These are phyloP conservation scores for Cymodocea nodosa DNA, from an alignment of 116 monocot genomes.

Conservation along the genomic window DNA sequence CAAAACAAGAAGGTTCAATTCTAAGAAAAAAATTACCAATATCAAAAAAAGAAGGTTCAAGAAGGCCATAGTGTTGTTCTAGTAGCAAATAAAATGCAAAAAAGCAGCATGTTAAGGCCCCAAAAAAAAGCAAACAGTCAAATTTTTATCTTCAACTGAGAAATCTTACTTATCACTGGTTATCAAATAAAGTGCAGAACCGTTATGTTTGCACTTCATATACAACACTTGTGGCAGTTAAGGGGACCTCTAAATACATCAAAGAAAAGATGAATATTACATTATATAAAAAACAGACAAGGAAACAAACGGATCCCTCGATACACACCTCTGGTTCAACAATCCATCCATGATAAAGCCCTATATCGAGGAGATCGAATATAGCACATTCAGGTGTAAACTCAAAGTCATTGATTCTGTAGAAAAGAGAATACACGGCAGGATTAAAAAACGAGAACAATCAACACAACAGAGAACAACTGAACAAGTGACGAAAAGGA, in stretches of 20 bases:
- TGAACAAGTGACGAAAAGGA: neutral
- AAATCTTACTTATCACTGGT: too few species aligned
- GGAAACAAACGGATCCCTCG: neutral
- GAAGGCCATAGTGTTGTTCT: too few species aligned
- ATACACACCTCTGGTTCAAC: constrained; percentile 74
- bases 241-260: neutral
- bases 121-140: too few species aligned
- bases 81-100: too few species aligned
- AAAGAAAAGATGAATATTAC: neutral
- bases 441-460: neutral
- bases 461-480: neutral
- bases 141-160: too few species aligned
- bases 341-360: constrained; percentile 89
- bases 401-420: constrained; percentile 82
- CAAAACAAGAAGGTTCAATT: too few species aligned
- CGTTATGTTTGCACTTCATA: too few species aligned
- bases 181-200: too few species aligned
- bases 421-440: neutral
- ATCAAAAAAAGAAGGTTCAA: too few species aligned
- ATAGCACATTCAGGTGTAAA: constrained; percentile 82
- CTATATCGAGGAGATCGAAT: constrained; percentile 90
- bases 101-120: too few species aligned
- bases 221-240: too few species aligned
- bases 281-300: neutral
- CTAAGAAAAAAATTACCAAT: too few species aligned